Conservation (phyloP, 176 grass and related monocot species). For the Thalia dealbata region DNA sequence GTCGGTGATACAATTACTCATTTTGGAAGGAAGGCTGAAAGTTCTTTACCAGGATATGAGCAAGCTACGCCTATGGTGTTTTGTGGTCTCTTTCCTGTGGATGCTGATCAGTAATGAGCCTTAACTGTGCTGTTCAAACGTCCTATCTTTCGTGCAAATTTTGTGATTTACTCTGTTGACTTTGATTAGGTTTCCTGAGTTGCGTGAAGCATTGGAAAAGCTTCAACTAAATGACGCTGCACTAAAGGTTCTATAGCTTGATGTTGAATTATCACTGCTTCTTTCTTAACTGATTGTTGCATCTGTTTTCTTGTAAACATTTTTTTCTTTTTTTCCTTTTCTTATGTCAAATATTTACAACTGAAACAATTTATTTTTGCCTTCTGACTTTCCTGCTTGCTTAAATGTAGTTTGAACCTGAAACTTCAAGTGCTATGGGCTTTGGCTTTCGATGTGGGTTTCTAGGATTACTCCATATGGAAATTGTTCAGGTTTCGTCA, state of each 20-base stretch:
- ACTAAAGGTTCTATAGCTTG: constrained; percentile 43
- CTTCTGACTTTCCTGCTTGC: constrained; percentile 11
- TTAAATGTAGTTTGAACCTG: constrained; percentile 73
- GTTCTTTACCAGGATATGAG: constrained; percentile 76
- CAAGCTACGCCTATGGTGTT: constrained; percentile 96
- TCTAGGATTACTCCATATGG: constrained; percentile 95
- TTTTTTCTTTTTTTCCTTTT: background rate
- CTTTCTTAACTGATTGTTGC: constrained; percentile 12
- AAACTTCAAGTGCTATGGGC: constrained; percentile 93
- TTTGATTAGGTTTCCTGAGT: constrained; percentile 69
- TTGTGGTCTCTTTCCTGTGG: constrained; percentile 88
- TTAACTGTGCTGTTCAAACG: constrained; percentile 15
- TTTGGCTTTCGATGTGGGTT: constrained; percentile 97
- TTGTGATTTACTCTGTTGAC: background rate
- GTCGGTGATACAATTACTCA: constrained; percentile 95
- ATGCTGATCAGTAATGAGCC: constrained; percentile 77
- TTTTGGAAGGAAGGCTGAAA: constrained; percentile 54
- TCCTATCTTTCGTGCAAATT: constrained; percentile 14
- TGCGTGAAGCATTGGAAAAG: constrained; percentile 81
- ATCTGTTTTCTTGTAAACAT: background rate
- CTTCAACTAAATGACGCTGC: constrained; percentile 96
- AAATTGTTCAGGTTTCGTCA: constrained; percentile 86
- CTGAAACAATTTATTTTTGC: background rate
- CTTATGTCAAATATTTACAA: background rate
- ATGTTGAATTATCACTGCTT: background rate